Conservation (phyloP, 768 basidiomycete species). For the Psilocybe cyanescens region DNA sequence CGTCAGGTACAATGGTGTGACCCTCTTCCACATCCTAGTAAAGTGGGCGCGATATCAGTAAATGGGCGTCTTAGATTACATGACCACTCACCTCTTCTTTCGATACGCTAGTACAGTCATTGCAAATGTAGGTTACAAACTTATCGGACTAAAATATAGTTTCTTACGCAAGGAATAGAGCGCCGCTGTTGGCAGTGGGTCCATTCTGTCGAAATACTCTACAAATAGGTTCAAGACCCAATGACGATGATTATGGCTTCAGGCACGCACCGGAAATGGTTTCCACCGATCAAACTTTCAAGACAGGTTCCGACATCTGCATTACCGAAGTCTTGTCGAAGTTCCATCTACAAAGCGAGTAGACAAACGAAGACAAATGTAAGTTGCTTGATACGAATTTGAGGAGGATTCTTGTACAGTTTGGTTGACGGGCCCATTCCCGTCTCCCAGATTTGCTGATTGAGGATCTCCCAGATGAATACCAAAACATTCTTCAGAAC, state of each 20-base stretch:
- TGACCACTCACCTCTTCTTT: constrained; percentile 34
- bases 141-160: background rate
- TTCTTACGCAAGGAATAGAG: constrained; percentile 54
- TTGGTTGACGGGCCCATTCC: constrained; percentile 60
- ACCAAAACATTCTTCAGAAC: constrained; percentile 69
- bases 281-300: constrained; percentile 79
- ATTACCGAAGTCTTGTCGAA: constrained; percentile 79
- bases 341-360: constrained; percentile 46
- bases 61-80: background rate
- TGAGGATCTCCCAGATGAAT: constrained; percentile 71
- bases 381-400: constrained; percentile 2
- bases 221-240: background rate
- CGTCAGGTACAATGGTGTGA: constrained; percentile 36
- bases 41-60: background rate
- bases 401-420: constrained; percentile 37
- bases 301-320: constrained; percentile 68
- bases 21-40: constrained; percentile 27
- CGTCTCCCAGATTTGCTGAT: constrained; percentile 79
- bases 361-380: background rate
- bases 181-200: constrained; percentile 43
- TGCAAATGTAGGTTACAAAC: no score
- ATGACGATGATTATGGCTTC: background rate
- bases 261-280: constrained; percentile 70
- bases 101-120: constrained; percentile 29
- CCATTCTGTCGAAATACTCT: constrained; percentile 68